A percentile compares a stretch with the other conserved stretches of the same genome.
phyloP scores from a whole-genome alignment of 495 filamentous ascomycete genomes.

The Durotheca rogersii region DNA sequence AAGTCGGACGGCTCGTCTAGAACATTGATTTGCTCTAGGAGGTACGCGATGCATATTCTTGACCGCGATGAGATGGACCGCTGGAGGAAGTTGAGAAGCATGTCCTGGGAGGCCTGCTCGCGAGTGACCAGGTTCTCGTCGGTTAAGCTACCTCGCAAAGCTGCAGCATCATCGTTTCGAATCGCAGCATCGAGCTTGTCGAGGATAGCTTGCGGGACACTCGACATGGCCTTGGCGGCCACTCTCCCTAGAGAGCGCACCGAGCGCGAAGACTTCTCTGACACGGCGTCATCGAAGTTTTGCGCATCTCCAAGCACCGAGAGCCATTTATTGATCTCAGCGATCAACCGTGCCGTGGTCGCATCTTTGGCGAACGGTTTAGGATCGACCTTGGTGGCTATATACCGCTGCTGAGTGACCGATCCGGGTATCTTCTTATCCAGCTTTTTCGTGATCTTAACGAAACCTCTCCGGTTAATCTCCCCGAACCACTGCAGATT shows the following conservation, averaged over 20 bases:
- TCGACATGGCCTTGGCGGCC: constrained; percentile 68
- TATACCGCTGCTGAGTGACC: constrained; percentile 74
- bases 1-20: constrained; percentile 88
- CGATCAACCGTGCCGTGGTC: constrained; percentile 63
- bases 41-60: constrained; percentile 62
- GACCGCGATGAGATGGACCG: constrained; percentile 74
- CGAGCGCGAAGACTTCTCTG: constrained; percentile 57
- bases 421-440: constrained; percentile 82
- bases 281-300: constrained; percentile 66
- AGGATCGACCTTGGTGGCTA: constrained; percentile 83
- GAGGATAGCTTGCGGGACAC: constrained; percentile 62
- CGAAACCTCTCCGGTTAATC: constrained; percentile 90
- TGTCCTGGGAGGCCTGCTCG: constrained; percentile 56
- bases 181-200: constrained; percentile 77
- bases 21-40: constrained; percentile 64
- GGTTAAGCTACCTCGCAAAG: constrained; percentile 59
- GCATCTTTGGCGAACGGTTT: constrained; percentile 79
- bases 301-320: constrained; percentile 75
- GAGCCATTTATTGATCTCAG: constrained; percentile 87
- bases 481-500: constrained; percentile 98
- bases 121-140: constrained; percentile 56
- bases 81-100: constrained; percentile 80
- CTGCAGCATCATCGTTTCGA: constrained; percentile 66
- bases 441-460: constrained; percentile 97
- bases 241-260: constrained; percentile 69